Evolutionary conservation across 2,329 filamentous ascomycete genomes (phyloP).

Genomic region (Fulvia fulva): DNA sequence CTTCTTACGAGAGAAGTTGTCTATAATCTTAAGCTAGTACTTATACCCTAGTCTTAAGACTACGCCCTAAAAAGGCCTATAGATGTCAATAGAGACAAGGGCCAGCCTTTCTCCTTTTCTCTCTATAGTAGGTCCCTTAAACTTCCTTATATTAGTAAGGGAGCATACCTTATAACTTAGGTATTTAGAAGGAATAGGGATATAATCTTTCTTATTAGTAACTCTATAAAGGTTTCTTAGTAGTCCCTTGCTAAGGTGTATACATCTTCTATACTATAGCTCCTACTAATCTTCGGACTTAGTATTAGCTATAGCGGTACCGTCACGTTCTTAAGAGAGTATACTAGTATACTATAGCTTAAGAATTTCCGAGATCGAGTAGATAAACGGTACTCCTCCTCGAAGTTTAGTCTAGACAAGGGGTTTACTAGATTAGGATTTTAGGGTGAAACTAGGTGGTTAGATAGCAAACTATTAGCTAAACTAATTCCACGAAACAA

Average conservation of each 20-base stretch:
- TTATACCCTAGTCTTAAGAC: background rate
- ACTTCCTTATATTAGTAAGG: background rate
- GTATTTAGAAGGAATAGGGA: background rate
- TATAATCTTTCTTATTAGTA: background rate
- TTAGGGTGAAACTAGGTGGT: background rate
- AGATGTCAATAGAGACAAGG: background rate
- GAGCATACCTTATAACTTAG: background rate
- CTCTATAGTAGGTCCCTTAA: background rate
- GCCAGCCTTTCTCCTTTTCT: background rate
- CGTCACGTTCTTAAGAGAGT: too few relatives aligned
- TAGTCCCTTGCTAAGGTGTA: background rate
- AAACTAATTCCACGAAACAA: background rate
- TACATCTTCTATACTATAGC: background rate
- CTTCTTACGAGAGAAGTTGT: background rate
- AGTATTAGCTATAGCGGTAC: background rate
- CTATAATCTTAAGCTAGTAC: background rate
- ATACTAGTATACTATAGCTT: background rate
- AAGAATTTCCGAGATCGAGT: too few relatives aligned
- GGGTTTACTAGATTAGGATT: background rate
- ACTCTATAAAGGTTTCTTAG: background rate
- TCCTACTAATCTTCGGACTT: background rate
- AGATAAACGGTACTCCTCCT: background rate
- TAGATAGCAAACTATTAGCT: background rate
- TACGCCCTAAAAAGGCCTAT: background rate
- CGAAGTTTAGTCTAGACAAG: background rate